Percentiles rank a stretch among this genome's conserved stretches.
Evolutionary conservation across 2,329 filamentous ascomycete genomes (phyloP).

Genomic region (Plectosphaerella plurivora): DNA sequence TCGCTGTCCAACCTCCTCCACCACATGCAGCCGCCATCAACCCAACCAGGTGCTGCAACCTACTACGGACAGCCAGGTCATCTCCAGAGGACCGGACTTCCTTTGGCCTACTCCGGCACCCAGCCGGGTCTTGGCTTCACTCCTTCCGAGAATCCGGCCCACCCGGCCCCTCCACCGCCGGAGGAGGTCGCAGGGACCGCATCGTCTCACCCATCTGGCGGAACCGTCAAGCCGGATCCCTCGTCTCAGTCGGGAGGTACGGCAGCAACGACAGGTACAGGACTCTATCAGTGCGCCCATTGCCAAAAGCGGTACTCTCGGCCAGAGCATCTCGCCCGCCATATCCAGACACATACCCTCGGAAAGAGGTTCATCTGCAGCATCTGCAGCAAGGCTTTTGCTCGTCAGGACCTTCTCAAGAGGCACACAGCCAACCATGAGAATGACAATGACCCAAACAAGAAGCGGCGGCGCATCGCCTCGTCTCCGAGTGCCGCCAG

Average conservation of each 20-base stretch:
- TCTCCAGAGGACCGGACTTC: background rate
- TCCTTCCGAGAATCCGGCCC: background rate
- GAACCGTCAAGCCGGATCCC: constrained; percentile 9
- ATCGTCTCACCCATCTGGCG: constrained; percentile 7
- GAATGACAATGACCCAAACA: constrained; percentile 37
- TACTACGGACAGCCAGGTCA: background rate
- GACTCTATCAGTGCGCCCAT: constrained; percentile 44
- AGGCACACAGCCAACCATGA: constrained; percentile 48
- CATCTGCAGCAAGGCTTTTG: constrained; percentile 49
- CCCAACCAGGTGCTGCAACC: background rate
- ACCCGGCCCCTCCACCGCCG: constrained; percentile 13
- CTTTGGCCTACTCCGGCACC: background rate
- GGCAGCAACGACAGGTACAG: constrained; percentile 12
- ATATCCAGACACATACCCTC: constrained; percentile 46
- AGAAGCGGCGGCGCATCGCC: constrained; percentile 41
- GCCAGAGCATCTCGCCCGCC: constrained; percentile 48
- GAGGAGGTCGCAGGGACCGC: constrained; percentile 2
- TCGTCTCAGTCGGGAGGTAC: background rate
- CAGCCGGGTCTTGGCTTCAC: background rate
- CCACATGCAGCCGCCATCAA: constrained; percentile 1
- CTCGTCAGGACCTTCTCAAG: constrained; percentile 48
- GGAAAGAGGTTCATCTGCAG: constrained; percentile 45
- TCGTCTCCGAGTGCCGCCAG: constrained; percentile 40
- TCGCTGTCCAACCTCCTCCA: constrained; percentile 14
- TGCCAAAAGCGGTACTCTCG: constrained; percentile 48